phyloP scores from a whole-genome alignment of 225 moss, liverwort and hornwort genomes.

The Pseudisothecium myosuroides region DNA sequence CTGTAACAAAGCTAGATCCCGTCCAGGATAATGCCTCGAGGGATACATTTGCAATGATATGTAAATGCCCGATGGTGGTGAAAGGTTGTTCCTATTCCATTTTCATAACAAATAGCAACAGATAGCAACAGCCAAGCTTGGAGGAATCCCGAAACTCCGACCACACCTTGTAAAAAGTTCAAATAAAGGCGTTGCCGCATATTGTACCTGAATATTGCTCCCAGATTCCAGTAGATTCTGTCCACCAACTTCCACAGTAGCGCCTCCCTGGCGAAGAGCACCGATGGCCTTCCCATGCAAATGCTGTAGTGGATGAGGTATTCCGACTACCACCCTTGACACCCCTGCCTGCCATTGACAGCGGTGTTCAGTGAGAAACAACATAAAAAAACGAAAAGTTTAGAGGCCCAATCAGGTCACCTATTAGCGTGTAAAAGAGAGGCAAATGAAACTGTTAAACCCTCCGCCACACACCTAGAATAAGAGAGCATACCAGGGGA shows the following conservation, averaged over 20 bases:
- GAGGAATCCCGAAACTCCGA: not conserved
- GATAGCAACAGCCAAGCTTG: not conserved
- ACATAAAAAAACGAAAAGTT: not conserved
- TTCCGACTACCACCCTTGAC: constrained; percentile 80
- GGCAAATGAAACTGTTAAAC: not conserved
- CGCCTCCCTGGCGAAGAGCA: constrained; percentile 51
- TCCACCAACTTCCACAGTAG: constrained; percentile 67
- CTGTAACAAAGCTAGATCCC: not conserved
- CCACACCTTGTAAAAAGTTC: not conserved
- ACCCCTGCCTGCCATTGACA: constrained; percentile 60
- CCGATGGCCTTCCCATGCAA: constrained; percentile 69
- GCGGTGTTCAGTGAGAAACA: not conserved
- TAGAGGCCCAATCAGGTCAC: not conserved
- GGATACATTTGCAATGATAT: not conserved
- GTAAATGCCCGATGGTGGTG: not conserved
- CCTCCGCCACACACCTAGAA: not conserved
- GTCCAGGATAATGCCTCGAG: not conserved
- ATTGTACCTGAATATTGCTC: constrained; percentile 21
- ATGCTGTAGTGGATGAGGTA: constrained; percentile 78
- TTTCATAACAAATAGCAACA: not conserved
- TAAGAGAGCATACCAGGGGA: not conserved
- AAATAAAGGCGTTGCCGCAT: not conserved
- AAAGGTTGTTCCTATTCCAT: not conserved
- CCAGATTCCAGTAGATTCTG: constrained; percentile 32
- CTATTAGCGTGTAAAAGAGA: not conserved